Base-by-base conservation (phyloP, 352 stramenopile species). In the Pythium brachiatum region DNA sequence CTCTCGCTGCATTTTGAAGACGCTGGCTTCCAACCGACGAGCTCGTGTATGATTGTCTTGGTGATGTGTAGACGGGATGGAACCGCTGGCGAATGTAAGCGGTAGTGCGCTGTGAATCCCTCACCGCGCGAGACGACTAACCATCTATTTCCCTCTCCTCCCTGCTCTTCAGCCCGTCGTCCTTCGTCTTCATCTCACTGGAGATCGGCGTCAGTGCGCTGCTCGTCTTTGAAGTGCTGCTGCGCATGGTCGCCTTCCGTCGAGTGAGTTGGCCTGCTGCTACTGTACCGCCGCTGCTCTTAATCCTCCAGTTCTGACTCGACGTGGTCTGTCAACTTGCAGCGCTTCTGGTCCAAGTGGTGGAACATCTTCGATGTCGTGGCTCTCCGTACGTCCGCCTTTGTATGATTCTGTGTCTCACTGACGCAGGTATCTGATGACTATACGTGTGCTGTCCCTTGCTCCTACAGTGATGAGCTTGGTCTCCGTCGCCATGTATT, bases 331-430 rank as follows among this genome's bases (percentile, higher is more conserved):
- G 29, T n/a, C 9, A 0, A 47, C 20, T 27, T 25, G 1, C 29
- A 93, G 83, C 74, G 79, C 27, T 94, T 90, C 56, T 94, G 85
- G 82, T 78, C 77, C 57, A 90, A 89, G 65, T 94, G 85, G 85
- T 88, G 75, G 64, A 94, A 94, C 70, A 78, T 94, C 20, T 94
- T 94, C 53, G 85, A 94, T 64, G 69, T 94, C 29, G 44, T 91
- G n/a, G 85, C 81, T 18, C 70, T 91, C 18, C 72, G 83, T 93
- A 27, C 27, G 61, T 47, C 11, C 44, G 15, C 9, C 3, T 27
- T 26, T 52, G 44, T 29, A 31, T 48, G 13, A 16, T 7, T 16
- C 13, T 44, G 48, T 29, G n/a, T 57, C 7, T 27, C 5, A 34
- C 31, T 57, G 7, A 52, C 25, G 34, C 20, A 34, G 29, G 29